These are phyloP conservation scores for Linnemannia schmuckeri DNA, from an alignment of 192 early-diverging fungal species.

Conservation along the genomic window DNA sequence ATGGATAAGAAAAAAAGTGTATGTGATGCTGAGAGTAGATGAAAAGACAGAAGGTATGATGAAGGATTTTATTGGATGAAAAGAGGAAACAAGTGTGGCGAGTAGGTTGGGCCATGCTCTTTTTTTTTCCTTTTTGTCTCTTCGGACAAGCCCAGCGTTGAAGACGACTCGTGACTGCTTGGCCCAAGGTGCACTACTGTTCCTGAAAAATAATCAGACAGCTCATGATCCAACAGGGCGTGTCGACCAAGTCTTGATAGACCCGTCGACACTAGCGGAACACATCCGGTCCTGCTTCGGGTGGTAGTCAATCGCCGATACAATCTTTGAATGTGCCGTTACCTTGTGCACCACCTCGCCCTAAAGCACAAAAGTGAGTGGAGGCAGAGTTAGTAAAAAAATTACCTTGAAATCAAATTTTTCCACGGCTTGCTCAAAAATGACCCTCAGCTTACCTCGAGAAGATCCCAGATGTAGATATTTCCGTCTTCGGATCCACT, in stretches of 20 bases:
- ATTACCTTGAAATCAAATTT: not conserved
- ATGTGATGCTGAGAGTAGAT: not conserved
- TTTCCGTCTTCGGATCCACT: constrained; percentile 92
- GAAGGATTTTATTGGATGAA: not conserved
- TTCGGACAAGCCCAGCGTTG: not conserved
- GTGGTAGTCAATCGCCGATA: constrained; percentile 80
- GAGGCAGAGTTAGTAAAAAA: constrained; percentile 8
- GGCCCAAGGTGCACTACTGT: not conserved
- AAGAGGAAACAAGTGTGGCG: not conserved
- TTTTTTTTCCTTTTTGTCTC: not conserved
- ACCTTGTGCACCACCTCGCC: constrained; percentile 62
- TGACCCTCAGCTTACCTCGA: constrained; percentile 60
- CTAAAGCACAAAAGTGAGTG: constrained; percentile 23
- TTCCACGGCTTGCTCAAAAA: not conserved
- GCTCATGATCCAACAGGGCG: not conserved
- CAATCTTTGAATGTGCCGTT: constrained; percentile 70
- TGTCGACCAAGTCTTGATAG: constrained; percentile 70
- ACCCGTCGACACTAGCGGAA: constrained; percentile 77
- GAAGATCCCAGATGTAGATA: constrained; percentile 89
- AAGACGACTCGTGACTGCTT: not conserved
- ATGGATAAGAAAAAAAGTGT: not conserved
- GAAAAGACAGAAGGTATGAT: not conserved
- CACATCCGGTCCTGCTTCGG: constrained; percentile 71
- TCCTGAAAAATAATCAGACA: not conserved
- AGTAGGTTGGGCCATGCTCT: not conserved